Base-by-base conservation (phyloP, 2,329 filamentous ascomycete species). In the Colletotrichum orchidophilum region DNA sequence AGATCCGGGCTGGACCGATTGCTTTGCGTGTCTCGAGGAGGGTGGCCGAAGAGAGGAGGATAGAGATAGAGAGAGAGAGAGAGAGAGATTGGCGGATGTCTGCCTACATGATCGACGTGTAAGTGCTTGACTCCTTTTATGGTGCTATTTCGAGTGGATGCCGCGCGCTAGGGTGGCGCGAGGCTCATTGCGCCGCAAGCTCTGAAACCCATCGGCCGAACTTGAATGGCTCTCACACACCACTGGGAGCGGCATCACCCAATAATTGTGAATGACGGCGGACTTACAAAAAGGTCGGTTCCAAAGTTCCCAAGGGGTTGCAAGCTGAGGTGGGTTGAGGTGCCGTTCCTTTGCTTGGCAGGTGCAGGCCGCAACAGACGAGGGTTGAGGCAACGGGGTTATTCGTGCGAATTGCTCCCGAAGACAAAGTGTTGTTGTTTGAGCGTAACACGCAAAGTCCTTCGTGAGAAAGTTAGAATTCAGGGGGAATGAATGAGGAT, bases 91-190 rank as follows among this genome's bases (percentile, higher is more conserved):
- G 29, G 53, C 39, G 24, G 31, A 42, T 24, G 50, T 52, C 29
- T 46, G 39, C 61, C 66, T 72, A 66, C 39, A 70, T 57, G 55
- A 49, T 31, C 21, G 49, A 57, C 49, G 61, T 65, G 66, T 69
- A 69, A 69, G 66, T 69, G 61, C 50, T 59, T 29, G 53, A 24
- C 18, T 52, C 29, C 61, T n/a, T 33, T 50, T n/a, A 57, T 61
- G 60, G 21, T 63, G 64, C 64, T 71, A 66, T 70, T 66, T 66
- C 53, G 49, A 71, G 59, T 35, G 46, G 65, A 68, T 71, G 69
- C 69, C 69, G 69, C 69, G 69, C 69, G 69, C 64, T 71, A 69
- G 58, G 58, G 42, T 46, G 54, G 26, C 54, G 68, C 58, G 69
- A 68, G 58, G 69, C 58, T 71, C 64, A 69, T 42, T 54, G 64